A percentile compares a stretch with the other conserved stretches of the same genome.
These are phyloP conservation scores for Plasmodium sp. DNA, from an alignment of 169 alveolate species.

Conservation along the genomic window DNA sequence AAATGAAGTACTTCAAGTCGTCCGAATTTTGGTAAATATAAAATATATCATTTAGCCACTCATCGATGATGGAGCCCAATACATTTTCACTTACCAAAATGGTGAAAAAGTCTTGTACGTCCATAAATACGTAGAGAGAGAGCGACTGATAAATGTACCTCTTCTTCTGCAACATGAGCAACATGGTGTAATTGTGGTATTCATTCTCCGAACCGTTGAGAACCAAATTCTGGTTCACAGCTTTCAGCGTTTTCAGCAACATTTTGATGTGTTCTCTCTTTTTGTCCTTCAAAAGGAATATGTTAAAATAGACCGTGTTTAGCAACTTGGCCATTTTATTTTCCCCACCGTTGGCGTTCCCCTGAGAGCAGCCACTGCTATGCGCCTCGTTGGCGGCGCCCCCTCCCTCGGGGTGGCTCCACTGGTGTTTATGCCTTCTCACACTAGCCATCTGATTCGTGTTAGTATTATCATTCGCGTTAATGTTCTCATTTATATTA, in stretches of 20 bases:
- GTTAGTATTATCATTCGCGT: no score
- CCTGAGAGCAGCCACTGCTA: neutral
- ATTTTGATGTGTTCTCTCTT: slow-evolving; percentile 27
- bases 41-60: slow-evolving; percentile 59
- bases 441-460: neutral
- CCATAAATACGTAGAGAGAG: slow-evolving; percentile 45
- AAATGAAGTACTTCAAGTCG: slow-evolving; percentile 53
- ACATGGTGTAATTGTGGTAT: neutral
- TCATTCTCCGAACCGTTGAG: slow-evolving; percentile 23
- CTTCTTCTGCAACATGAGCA: slow-evolving; percentile 52
- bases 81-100: slow-evolving; percentile 4
- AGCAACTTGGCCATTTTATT: slow-evolving; percentile 11
- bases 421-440: neutral
- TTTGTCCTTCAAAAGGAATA: slow-evolving; percentile 53
- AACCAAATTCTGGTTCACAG: slow-evolving; percentile 17
- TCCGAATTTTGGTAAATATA: slow-evolving; percentile 66
- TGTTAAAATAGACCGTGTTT: slow-evolving; percentile 49
- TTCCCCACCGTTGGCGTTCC: neutral
- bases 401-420: neutral
- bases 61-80: slow-evolving; percentile 34
- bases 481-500: no score
- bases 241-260: slow-evolving; percentile 32
- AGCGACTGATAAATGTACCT: slow-evolving; percentile 64
- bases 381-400: neutral
- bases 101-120: slow-evolving; percentile 32